Evolutionary conservation across 2,329 filamentous ascomycete genomes (phyloP), one percentile per base, ranked within the genome.

Genomic region (Hymenoscyphus linearis): DNA sequence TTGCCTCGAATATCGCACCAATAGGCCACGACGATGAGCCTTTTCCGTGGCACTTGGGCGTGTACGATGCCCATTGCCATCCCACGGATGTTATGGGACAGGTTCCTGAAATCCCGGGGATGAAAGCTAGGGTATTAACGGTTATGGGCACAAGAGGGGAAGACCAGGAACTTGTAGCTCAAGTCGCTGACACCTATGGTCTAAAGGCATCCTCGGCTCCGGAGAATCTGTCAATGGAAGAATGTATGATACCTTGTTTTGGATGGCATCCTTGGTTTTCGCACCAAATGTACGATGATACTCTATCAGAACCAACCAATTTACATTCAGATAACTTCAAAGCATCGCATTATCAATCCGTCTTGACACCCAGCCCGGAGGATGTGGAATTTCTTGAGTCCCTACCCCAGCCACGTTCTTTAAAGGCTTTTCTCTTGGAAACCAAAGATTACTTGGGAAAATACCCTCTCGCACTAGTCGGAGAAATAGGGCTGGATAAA

Each of bases 191-290:
- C 3, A 69, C 77, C 14, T 79, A 85, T 67, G 82, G 82, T 37
- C 71, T 88, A 55, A 70, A 69, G 27, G 68, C 37, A 60, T 67
- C 12, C 61, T 60, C 52, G 27, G 69, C 73, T 14, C 44, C 67
- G 18, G 73, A 70, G 64, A 60, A 68, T 2, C 61, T 69, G 18
- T 57, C 69, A 54, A 59, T 36, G 57, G 54, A 64, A 27, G 75
- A 78, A 61, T 78, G 78, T 62, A 72, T 87, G 26, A 68, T 93
- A 3, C 88, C 90, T 0, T 85, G 86, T n/a, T 93, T 93, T 74
- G 90, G 90, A 22, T 93, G 90, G 89, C 90, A 95, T 72, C 90
- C 90, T 0, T 95, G 90, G 90, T 93, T 93, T 74, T 88, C 89
- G 1, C 80, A 93, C 72, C 86, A 90, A 66, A 80, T 95, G 68